A percentile compares a stretch with the other conserved stretches of the same genome.
Conservation (phyloP, 768 basidiomycete genomes). For the Lyophyllum semitale region DNA sequence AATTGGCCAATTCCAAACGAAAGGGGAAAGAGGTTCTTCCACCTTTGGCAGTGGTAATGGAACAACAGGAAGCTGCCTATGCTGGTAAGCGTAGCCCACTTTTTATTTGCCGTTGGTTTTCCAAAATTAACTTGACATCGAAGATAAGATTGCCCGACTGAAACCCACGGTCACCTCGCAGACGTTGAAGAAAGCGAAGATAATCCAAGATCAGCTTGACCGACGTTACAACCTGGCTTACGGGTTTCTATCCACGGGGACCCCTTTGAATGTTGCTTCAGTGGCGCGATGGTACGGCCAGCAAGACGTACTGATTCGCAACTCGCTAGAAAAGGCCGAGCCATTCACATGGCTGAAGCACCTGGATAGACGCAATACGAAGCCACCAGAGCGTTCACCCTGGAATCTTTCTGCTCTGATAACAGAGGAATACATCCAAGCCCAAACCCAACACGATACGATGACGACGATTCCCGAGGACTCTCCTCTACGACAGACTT, state of each 20-base stretch:
- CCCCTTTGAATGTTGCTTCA: constrained; percentile 45
- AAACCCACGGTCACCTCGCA: constrained; percentile 48
- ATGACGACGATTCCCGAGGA: constrained; percentile 52
- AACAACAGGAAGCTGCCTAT: constrained; percentile 62
- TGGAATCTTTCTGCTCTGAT: constrained; percentile 73
- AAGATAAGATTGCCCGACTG: constrained; percentile 62
- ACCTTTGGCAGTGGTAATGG: constrained; percentile 45
- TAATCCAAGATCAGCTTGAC: constrained; percentile 64
- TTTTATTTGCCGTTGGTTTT: neutral
- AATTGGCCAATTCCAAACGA: constrained; percentile 55
- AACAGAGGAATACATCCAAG: constrained; percentile 63
- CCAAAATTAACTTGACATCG: neutral
- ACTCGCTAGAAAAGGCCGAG: constrained; percentile 63
- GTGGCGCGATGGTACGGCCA: constrained; percentile 63
- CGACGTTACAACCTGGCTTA: constrained; percentile 65
- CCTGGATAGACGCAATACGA: constrained; percentile 46
- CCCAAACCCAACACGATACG: constrained; percentile 32
- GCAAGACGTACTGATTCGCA: constrained; percentile 47
- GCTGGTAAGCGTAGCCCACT: constrained; percentile 43
- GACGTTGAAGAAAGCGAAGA: constrained; percentile 63
- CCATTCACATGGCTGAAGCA: constrained; percentile 78
- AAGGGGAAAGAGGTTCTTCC: constrained; percentile 54
- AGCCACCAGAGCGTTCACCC: constrained; percentile 37
- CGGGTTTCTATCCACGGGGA: constrained; percentile 32
- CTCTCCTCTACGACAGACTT: constrained; percentile 19